Conservation (phyloP, 2,329 filamentous ascomycete species). For the Trichoderma harzianum region DNA sequence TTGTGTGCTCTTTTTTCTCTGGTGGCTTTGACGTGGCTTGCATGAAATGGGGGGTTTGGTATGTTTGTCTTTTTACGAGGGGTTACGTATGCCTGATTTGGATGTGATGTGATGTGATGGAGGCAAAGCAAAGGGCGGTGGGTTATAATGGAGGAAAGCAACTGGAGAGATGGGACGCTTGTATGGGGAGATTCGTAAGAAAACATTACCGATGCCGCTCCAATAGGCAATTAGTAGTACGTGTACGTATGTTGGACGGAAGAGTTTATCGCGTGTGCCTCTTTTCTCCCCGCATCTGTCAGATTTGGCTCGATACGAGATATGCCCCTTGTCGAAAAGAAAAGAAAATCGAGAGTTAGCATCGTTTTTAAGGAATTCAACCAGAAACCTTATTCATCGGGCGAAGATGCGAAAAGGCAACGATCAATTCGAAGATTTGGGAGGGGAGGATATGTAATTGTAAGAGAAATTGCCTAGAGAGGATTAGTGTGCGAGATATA, state of each 20-base stretch:
- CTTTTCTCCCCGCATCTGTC: background rate
- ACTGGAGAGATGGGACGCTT: background rate
- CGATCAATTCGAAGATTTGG: background rate
- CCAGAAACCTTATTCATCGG: background rate
- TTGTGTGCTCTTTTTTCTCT: background rate
- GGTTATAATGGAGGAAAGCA: background rate
- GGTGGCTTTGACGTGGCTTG: constrained; percentile 1
- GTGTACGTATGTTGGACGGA: background rate
- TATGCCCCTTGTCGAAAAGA: background rate
- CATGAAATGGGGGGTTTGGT: background rate
- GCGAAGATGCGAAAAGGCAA: background rate
- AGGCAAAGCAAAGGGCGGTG: too few species aligned
- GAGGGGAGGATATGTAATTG: background rate
- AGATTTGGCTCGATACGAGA: background rate
- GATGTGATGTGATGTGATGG: background rate
- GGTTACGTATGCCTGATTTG: background rate
- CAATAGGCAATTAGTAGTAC: background rate
- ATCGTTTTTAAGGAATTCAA: background rate
- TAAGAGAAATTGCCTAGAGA: background rate
- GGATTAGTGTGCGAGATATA: background rate
- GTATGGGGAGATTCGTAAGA: background rate
- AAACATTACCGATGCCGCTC: background rate
- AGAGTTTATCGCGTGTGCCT: background rate
- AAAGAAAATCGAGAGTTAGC: background rate
- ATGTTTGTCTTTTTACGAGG: background rate